Percentiles rank a stretch among this genome's conserved stretches.
phyloP scores from a whole-genome alignment of 129 eudicot species.

The Chrysanthemum lavandulifolium region DNA sequence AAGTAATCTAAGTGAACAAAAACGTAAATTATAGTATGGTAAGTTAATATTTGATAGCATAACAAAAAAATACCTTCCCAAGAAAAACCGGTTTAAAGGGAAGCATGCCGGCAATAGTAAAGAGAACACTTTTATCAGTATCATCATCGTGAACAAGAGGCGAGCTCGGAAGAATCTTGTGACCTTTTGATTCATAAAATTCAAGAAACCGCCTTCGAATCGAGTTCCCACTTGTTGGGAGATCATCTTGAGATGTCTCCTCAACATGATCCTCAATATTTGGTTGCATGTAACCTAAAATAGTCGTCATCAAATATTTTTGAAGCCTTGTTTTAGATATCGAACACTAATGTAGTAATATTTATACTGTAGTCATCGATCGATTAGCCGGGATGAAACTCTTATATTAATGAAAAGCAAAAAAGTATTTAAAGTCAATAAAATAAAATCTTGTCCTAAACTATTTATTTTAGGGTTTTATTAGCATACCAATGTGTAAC shows the following conservation, averaged over 20 bases:
- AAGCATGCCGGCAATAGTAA: slow-evolving; percentile 98
- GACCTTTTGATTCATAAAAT: slow-evolving; percentile 83
- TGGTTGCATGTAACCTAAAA: slow-evolving; percentile 70
- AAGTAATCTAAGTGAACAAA: no score
- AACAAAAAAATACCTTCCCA: slow-evolving; percentile 60
- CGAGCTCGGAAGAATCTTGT: slow-evolving; percentile 83
- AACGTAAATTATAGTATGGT: not conserved
- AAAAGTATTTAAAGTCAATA: no score
- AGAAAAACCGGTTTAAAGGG: slow-evolving; percentile 93
- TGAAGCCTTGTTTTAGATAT: slow-evolving; percentile 11
- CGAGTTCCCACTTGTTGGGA: slow-evolving; percentile 62
- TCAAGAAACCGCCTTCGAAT: slow-evolving; percentile 81
- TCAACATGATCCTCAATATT: slow-evolving; percentile 46
- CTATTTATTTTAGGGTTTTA: no score
- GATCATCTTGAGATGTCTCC: slow-evolving; percentile 42
- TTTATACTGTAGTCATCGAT: no score
- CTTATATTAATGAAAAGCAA: no score
- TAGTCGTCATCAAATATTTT: slow-evolving; percentile 1
- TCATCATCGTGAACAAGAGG: slow-evolving; percentile 98
- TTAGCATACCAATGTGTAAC: no score
- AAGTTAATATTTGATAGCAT: not conserved
- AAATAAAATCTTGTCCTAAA: no score
- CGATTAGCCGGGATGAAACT: no score
- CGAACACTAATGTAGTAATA: not conserved
- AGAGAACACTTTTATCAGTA: slow-evolving; percentile 46